A percentile compares a stretch with the other conserved stretches of the same genome.
These are phyloP conservation scores for Rhazya stricta DNA, from an alignment of 257 asterid species.

Conservation along the genomic window DNA sequence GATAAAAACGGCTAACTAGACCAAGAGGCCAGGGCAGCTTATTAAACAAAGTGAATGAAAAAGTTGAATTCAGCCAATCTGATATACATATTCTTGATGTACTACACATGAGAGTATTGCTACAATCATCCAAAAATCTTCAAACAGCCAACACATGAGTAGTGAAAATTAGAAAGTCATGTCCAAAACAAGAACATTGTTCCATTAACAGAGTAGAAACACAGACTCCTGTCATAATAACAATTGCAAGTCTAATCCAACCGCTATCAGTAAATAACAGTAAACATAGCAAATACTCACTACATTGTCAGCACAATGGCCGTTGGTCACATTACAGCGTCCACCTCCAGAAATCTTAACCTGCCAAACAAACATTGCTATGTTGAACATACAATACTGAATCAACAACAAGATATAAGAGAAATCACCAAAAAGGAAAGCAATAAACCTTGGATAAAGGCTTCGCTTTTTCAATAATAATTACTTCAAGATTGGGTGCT, in stretches of 20 bases:
- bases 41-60: background rate
- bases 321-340: slow-evolving; percentile 92
- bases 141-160: background rate
- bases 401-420: background rate
- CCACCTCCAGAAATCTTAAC: slow-evolving; percentile 98
- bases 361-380: slow-evolving; percentile 34
- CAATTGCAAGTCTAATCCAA: background rate
- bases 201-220: background rate
- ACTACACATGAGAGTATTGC: background rate
- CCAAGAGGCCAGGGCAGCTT: background rate
- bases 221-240: background rate
- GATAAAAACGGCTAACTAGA: no score
- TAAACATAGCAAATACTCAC: slow-evolving; percentile 34
- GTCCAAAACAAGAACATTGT: background rate
- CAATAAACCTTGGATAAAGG: slow-evolving; percentile 76
- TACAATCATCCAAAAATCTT: background rate
- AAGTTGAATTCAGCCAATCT: background rate
- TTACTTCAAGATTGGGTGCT: slow-evolving; percentile 72
- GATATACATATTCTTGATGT: background rate
- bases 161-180: background rate
- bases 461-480: slow-evolving; percentile 78
- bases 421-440: background rate
- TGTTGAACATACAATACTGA: background rate
- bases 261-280: background rate
- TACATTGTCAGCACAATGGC: slow-evolving; percentile 59